These are phyloP conservation scores for Cladochytrium replicatum DNA, from an alignment of 192 early-diverging fungal species.

Conservation along the genomic window DNA sequence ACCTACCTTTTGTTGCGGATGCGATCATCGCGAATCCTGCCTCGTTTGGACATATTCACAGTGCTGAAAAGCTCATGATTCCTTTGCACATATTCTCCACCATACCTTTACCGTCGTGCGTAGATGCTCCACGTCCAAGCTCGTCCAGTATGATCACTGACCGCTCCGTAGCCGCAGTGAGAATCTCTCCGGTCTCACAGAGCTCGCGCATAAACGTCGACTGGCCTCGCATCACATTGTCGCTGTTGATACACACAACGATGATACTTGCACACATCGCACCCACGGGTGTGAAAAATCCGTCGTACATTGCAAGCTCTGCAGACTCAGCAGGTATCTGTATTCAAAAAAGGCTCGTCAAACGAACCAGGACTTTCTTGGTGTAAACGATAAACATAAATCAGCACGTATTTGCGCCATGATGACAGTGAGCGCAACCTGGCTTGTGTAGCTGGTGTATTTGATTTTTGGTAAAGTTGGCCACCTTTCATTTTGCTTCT, in stretches of 20 bases:
- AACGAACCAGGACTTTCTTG: neutral
- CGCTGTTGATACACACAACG: too few relatives aligned
- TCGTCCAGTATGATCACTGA: constrained; percentile 70
- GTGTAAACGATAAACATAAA: too few relatives aligned
- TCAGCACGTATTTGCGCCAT: constrained; percentile 63
- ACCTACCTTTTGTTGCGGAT: neutral
- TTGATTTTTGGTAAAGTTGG: too few relatives aligned
- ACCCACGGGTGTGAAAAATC: constrained; percentile 47
- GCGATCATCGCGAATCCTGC: neutral
- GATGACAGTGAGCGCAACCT: constrained; percentile 28
- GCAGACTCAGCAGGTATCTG: constrained; percentile 57
- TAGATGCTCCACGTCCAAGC: constrained; percentile 66
- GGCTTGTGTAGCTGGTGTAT: constrained; percentile 25
- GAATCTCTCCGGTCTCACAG: constrained; percentile 28
- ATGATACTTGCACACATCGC: too few relatives aligned
- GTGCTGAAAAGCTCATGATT: neutral
- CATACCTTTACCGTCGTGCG: constrained; percentile 65
- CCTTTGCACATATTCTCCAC: constrained; percentile 20
- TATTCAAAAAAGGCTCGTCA: neutral
- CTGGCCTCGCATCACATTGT: constrained; percentile 51
- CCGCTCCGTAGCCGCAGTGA: constrained; percentile 15
- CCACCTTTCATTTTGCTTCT: too few relatives aligned
- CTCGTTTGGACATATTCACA: neutral
- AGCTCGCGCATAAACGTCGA: constrained; percentile 64
- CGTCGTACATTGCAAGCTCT: constrained; percentile 55